Evolutionary conservation across 305 asterid species (phyloP), one percentile per base, ranked within the genome.

Genomic region (Ilex paraguariensis): DNA sequence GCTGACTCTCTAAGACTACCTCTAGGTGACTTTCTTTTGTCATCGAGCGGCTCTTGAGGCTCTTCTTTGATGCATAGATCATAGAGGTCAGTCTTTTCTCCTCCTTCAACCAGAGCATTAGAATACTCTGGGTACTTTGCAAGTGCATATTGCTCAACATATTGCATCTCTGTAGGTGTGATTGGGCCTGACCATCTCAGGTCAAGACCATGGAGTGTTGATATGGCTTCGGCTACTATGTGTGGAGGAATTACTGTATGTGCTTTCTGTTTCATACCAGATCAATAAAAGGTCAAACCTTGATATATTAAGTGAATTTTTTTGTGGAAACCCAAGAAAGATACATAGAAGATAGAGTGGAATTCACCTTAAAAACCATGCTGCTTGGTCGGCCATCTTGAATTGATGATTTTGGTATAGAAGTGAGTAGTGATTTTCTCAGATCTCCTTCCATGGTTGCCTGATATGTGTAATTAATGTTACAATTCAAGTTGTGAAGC

Each of bases 141-240:
- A 0, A 82, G 65, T 11, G 72, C 87, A 31, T 82, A 79, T 51
- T 82, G 81, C 52, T 82, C 85, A 2, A 82, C 88, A 13, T 79
- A 82, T 44, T 79, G 85, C 88, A 77, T 77, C 66, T 82, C 88
- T 1, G 73, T 59, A 6, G 83, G 85, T 31, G 88, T 82, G 70
- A 82, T 82, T 2, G 88, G 88, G 21, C 88, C 85, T 7, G 88
- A 82, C 88, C 88, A 82, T 71, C 82, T 63, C 0, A 82, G 85
- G 64, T 82, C 88, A 3, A 82, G 78, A 6, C 88, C 88, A 15
- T 82, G 85, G 66, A 79, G 85, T n/a, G 84, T 79, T 50, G 85
- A 82, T 65, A 82, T 82, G 61, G 85, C 85, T 70, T 82, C 83
- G 13, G 88, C 88, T 9, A 82, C 85, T 72, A 82, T 82, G 62